phyloP scores from a whole-genome alignment of 2,329 filamentous ascomycete species.

The Fusarium praegraminearum region DNA sequence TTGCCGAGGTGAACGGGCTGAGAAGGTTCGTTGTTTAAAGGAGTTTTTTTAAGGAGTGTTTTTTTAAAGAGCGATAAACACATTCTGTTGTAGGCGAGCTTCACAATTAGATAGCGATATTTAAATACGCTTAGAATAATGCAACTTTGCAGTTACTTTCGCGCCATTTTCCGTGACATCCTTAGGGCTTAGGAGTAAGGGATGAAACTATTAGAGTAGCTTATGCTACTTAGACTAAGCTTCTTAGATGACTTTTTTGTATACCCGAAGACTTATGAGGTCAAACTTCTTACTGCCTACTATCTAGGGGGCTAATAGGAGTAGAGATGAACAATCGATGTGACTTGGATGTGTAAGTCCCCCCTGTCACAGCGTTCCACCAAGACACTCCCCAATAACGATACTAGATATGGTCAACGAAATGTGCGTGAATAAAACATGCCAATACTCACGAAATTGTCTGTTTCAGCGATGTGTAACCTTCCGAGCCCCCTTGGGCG shows the following conservation, averaged over 20 bases:
- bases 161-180: too few relatives aligned
- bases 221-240: too few relatives aligned
- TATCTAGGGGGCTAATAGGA: too few relatives aligned
- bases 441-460: background rate
- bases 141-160: too few relatives aligned
- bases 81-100: background rate
- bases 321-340: too few relatives aligned
- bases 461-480: background rate
- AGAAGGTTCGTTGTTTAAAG: too few relatives aligned
- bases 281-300: too few relatives aligned
- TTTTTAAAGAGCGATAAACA: background rate
- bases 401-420: background rate
- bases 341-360: too few relatives aligned
- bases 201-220: too few relatives aligned
- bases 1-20: background rate
- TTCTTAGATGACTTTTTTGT: too few relatives aligned
- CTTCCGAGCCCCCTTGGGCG: background rate
- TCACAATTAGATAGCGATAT: background rate
- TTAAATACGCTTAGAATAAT: background rate
- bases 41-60: background rate
- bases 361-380: background rate
- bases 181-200: too few relatives aligned
- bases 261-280: too few relatives aligned
- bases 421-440: background rate
- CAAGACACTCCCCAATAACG: background rate